Evolutionary conservation across 805 yeast genomes (phyloP).

Genomic region (Wickerhamiella azyma): DNA sequence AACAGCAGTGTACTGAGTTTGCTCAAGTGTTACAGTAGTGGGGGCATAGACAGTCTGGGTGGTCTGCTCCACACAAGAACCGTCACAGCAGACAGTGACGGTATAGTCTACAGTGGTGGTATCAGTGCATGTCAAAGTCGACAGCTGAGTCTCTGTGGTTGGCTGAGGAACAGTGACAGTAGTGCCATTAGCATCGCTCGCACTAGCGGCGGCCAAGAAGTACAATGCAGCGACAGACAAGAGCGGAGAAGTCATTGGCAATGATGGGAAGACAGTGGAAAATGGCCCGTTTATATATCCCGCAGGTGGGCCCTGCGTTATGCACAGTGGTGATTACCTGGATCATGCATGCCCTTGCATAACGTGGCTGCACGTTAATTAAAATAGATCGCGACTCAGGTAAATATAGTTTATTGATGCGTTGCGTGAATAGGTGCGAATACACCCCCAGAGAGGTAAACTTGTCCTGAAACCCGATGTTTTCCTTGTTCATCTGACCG

Average conservation of each 20-base stretch:
- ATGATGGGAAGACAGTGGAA: neutral
- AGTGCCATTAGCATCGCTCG: neutral
- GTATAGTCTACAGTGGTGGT: conserved; percentile 3
- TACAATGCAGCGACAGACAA: conserved; percentile 1
- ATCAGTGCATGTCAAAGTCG: conserved; percentile 5
- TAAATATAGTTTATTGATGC: neutral
- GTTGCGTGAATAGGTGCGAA: neutral
- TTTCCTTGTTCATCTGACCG: neutral
- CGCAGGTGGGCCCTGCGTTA: conserved; percentile 2
- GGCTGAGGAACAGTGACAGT: conserved; percentile 7
- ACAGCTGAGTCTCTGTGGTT: conserved; percentile 4
- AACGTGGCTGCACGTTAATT: conserved; percentile 7
- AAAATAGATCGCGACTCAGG: conserved; percentile 6
- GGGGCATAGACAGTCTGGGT: conserved; percentile 7
- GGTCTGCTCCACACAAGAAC: conserved; percentile 3
- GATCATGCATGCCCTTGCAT: conserved; percentile 4
- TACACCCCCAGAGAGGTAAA: neutral
- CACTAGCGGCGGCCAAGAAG: neutral
- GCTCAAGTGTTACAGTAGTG: conserved; percentile 6
- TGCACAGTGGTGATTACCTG: conserved; percentile 3
- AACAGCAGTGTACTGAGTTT: conserved; percentile 4
- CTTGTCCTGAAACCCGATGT: neutral
- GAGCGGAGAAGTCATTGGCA: neutral
- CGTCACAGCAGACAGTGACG: conserved; percentile 7
- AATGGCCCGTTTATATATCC: neutral